Evolutionary conservation across 1,284 basidiomycete species (phyloP).

Genomic region (Pascua sp.): DNA sequence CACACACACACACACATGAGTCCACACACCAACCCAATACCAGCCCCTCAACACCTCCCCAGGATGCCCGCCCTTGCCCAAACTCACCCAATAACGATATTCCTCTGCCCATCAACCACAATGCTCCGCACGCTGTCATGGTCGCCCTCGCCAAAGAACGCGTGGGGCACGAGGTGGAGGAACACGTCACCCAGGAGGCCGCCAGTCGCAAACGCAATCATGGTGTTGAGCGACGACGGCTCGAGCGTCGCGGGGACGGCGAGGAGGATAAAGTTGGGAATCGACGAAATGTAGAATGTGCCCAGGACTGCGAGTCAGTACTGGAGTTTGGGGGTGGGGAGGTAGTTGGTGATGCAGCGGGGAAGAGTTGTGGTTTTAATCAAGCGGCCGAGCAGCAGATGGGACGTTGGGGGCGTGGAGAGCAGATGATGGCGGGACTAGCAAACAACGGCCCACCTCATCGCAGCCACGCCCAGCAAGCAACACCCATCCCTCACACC

Average conservation of each 20-base stretch:
- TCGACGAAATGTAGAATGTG: slow-evolving; percentile 88
- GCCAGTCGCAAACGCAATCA: slow-evolving; percentile 67
- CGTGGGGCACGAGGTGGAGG: slow-evolving; percentile 80
- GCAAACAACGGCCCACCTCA: not conserved
- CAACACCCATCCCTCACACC: not conserved
- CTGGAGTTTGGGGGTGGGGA: not conserved
- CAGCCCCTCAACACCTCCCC: no score
- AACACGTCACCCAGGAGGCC: slow-evolving; percentile 86
- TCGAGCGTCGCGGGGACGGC: slow-evolving; percentile 83
- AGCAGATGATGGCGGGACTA: no score
- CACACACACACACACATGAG: no score
- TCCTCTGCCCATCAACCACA: slow-evolving; percentile 81
- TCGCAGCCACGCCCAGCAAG: not conserved
- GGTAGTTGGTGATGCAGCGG: not conserved
- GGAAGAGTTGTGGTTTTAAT: no score
- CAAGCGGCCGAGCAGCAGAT: no score
- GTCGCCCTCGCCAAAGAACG: slow-evolving; percentile 81
- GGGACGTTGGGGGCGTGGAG: no score
- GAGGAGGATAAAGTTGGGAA: slow-evolving; percentile 85
- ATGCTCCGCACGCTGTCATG: slow-evolving; percentile 59
- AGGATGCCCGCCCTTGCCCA: slow-evolving; percentile 5
- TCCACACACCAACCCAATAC: no score
- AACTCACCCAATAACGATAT: slow-evolving; percentile 72
- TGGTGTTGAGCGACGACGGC: slow-evolving; percentile 76
- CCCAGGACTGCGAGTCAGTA: slow-evolving; percentile 59